Evolutionary conservation across 1,284 basidiomycete species (phyloP).

Genomic region (Moesziomyces parantarcticus): DNA sequence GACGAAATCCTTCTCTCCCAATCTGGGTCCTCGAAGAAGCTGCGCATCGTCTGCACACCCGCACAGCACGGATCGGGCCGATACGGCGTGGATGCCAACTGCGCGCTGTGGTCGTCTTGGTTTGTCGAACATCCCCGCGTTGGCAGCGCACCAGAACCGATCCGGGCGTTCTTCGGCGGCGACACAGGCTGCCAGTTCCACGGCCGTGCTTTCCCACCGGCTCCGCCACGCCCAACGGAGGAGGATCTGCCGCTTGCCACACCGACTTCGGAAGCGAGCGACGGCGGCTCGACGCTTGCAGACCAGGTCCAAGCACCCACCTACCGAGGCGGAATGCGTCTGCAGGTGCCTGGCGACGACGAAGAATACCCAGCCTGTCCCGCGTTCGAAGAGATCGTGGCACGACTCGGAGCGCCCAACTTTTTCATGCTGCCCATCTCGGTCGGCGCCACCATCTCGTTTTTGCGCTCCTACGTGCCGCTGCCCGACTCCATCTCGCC

Average conservation of each 20-base stretch:
- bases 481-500: constrained; percentile 52
- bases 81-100: constrained; percentile 50
- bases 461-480: constrained; percentile 58
- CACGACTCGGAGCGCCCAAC: constrained; percentile 48
- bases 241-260: constrained; percentile 3
- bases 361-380: constrained; percentile 56
- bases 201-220: constrained; percentile 31
- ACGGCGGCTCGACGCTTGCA: constrained; percentile 9
- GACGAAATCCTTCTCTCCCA: constrained; percentile 44
- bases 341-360: constrained; percentile 6
- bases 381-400: constrained; percentile 55
- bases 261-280: constrained; percentile 10
- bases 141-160: not conserved
- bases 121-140: constrained; percentile 41
- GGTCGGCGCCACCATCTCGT: constrained; percentile 65
- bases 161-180: constrained; percentile 60
- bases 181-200: constrained; percentile 65
- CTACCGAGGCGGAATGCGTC: constrained; percentile 27
- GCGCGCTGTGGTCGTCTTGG: constrained; percentile 62
- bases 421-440: constrained; percentile 61
- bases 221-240: constrained; percentile 20
- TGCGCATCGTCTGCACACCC: constrained; percentile 56
- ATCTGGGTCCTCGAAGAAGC: constrained; percentile 1
- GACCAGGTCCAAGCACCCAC: not conserved
- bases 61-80: constrained; percentile 65